Evolutionary conservation across 1,139 yeast species (phyloP).

Genomic region (Hyphopichia pseudoburtonii): DNA sequence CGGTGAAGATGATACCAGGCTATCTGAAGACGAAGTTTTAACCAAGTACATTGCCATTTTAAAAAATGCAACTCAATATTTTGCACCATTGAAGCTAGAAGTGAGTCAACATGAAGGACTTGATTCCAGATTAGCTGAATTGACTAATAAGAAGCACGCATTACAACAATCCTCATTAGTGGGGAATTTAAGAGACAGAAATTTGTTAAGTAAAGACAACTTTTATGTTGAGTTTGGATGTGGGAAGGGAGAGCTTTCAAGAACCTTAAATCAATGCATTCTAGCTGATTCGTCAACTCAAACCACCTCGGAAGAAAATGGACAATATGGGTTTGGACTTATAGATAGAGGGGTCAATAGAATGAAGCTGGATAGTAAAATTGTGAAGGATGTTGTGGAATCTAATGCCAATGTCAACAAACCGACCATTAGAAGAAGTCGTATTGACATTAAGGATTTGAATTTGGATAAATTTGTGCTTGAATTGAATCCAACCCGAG

Average conservation of each 20-base stretch:
- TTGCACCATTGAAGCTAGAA: conserved; percentile 16
- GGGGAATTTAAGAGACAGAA: conserved; percentile 57
- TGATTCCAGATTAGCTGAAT: conserved; percentile 38
- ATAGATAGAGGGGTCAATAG: conserved; percentile 79
- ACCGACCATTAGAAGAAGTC: conserved; percentile 51
- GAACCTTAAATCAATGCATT: conserved; percentile 60
- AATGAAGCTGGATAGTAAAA: conserved; percentile 74
- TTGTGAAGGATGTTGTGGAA: conserved; percentile 51
- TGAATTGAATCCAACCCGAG: conserved; percentile 17
- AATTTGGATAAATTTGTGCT: conserved; percentile 48
- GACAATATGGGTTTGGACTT: conserved; percentile 52
- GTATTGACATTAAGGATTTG: conserved; percentile 80
- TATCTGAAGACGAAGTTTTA: conserved; percentile 27
- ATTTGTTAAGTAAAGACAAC: conserved; percentile 34
- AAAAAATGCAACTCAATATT: conserved; percentile 10
- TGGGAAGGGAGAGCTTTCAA: conserved; percentile 81
- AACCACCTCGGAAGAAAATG: neutral
- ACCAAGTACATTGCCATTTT: conserved; percentile 22
- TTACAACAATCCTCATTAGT: conserved; percentile 79
- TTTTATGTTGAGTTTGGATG: conserved; percentile 82
- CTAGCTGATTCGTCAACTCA: conserved; percentile 12
- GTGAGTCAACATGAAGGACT: conserved; percentile 31
- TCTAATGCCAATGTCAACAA: conserved; percentile 7
- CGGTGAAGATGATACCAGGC: conserved; percentile 13
- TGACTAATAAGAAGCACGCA: conserved; percentile 71